Evolutionary conservation across 805 yeast species (phyloP).

Genomic region (Yamadazyma scolyti): DNA sequence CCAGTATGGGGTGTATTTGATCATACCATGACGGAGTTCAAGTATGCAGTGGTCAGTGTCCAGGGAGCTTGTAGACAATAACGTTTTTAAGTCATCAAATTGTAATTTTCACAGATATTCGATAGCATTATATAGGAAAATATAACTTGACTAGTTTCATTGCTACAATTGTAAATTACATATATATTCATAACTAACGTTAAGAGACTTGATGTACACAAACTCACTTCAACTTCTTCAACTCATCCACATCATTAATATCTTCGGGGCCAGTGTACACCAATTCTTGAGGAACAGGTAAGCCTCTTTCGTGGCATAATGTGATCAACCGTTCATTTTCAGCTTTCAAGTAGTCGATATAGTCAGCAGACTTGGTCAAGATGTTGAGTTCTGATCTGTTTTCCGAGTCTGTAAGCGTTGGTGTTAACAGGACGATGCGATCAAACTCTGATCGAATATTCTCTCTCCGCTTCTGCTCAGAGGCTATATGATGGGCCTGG

Average conservation of each 20-base stretch:
- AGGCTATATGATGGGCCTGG: constrained; percentile 76
- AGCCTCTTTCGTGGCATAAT: constrained; percentile 37
- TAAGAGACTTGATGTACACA: too few relatives aligned
- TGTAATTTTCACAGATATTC: too few relatives aligned
- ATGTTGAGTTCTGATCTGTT: constrained; percentile 78
- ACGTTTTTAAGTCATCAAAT: too few relatives aligned
- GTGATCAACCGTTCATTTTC: constrained; percentile 47
- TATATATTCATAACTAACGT: too few relatives aligned
- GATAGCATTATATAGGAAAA: too few relatives aligned
- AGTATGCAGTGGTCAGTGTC: too few relatives aligned
- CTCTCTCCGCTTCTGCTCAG: constrained; percentile 84
- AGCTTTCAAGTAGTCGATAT: constrained; percentile 46
- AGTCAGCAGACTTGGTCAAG: constrained; percentile 59
- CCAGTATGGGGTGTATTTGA: constrained; percentile 14
- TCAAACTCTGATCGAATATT: constrained; percentile 83
- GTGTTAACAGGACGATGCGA: constrained; percentile 69
- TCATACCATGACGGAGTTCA: constrained; percentile 9
- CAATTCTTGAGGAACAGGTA: constrained; percentile 40
- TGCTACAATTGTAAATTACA: too few relatives aligned
- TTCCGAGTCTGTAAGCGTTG: constrained; percentile 64
- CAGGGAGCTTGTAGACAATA: too few relatives aligned
- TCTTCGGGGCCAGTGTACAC: constrained; percentile 25
- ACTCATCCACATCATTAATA: constrained; percentile 12
- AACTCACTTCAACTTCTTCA: constrained; percentile 5
- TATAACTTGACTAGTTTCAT: too few relatives aligned